Percentiles rank a stretch among this genome's conserved stretches.
Conservation (phyloP, 1,284 basidiomycete genomes). For the Cutaneotrichosporon dermatis region DNA sequence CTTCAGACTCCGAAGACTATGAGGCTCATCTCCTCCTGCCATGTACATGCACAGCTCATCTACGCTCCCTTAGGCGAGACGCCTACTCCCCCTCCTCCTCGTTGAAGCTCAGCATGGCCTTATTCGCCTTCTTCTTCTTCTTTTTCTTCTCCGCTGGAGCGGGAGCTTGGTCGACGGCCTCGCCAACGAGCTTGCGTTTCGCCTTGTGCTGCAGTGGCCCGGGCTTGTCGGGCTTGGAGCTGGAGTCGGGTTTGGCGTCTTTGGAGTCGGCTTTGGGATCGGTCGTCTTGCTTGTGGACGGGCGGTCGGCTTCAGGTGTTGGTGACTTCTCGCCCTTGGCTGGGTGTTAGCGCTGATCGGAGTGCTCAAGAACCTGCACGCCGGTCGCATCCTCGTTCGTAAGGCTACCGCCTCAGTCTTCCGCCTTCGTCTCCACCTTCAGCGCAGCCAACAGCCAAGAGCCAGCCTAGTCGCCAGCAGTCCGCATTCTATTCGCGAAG, state of each 20-base stretch:
- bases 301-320: not conserved
- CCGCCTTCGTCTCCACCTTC: too few species aligned
- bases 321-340: constrained; percentile 4
- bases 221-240: not conserved
- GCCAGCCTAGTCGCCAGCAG: too few species aligned
- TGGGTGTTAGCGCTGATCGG: not conserved
- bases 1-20: not conserved
- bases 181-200: constrained; percentile 1
- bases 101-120: constrained; percentile 44
- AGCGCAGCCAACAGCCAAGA: too few species aligned
- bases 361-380: too few species aligned
- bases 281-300: too few species aligned
- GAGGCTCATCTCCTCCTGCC: too few species aligned
- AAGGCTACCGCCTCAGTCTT: too few species aligned
- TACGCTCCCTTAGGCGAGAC: not conserved
- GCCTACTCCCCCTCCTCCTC: constrained; percentile 36
- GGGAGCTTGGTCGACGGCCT: not conserved
- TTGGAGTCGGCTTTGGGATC: not conserved
- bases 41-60: too few species aligned
- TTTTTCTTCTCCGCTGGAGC: constrained; percentile 21
- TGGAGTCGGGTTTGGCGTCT: not conserved
- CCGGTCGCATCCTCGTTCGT: too few species aligned
- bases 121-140: constrained; percentile 43
- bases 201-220: not conserved
- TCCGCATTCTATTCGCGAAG: too few species aligned